Percentiles rank a stretch among this genome's conserved stretches.
Conservation (phyloP, 169 alveolate genomes). For the Eimeria necatrix region DNA sequence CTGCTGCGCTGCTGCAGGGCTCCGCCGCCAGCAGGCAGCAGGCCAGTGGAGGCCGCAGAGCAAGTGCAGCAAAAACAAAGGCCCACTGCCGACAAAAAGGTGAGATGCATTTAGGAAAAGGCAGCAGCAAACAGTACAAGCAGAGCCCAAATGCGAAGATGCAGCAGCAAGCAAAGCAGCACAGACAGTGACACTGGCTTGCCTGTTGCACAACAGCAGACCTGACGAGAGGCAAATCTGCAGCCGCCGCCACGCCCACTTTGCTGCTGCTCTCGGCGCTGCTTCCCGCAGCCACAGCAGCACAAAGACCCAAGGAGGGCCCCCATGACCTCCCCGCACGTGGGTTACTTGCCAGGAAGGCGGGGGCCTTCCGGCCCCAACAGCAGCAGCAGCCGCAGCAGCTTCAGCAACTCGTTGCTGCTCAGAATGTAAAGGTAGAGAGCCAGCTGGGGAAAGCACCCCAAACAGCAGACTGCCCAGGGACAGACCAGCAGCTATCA, state of each 20-base stretch:
- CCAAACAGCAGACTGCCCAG: conserved; percentile 55
- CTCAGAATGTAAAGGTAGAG: not conserved
- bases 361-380: not conserved
- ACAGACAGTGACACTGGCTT: not conserved
- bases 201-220: conserved; percentile 5
- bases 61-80: no score
- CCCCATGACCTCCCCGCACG: not conserved
- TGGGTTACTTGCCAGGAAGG: not conserved
- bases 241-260: not conserved
- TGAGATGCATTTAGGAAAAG: not conserved
- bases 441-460: conserved; percentile 32
- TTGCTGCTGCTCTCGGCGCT: not conserved
- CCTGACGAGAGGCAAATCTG: conserved; percentile 25
- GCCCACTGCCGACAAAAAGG: no score
- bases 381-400: not conserved
- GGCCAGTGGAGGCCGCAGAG: no score
- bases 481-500: conserved; percentile 24
- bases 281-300: conserved; percentile 38
- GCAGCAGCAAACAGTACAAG: not conserved
- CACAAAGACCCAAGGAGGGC: conserved; percentile 12
- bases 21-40: no score
- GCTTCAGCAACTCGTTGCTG: conserved; percentile 2
- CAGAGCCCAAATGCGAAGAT: not conserved
- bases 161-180: not conserved
- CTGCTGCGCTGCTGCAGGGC: no score